A percentile compares a stretch with the other conserved stretches of the same genome.
Conservation (phyloP, 1,139 yeast species). For the Pichiaceae sp. region DNA sequence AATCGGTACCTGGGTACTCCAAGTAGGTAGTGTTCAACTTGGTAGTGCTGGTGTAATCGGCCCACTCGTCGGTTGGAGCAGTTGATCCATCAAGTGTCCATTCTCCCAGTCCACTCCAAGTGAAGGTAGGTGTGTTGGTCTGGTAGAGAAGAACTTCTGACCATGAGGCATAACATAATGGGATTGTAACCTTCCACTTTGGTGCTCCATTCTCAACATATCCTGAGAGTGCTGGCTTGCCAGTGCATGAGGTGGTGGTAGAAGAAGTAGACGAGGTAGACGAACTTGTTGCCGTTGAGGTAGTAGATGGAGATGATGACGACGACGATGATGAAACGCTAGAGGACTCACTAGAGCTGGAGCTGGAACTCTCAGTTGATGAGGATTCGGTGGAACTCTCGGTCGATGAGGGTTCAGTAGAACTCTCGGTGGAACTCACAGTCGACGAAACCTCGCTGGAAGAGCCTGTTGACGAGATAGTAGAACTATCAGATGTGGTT, state of each 20-base stretch:
- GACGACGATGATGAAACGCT: too few species aligned
- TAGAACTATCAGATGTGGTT: too few species aligned
- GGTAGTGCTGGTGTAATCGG: neutral
- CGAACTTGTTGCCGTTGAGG: neutral
- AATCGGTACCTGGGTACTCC: neutral
- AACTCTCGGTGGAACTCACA: too few species aligned
- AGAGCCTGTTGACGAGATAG: too few species aligned
- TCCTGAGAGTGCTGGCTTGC: neutral
- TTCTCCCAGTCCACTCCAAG: constrained; percentile 1
- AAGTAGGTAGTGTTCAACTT: neutral
- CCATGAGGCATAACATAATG: neutral
- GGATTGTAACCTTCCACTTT: neutral
- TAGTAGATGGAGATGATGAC: too few species aligned
- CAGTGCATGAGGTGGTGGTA: neutral
- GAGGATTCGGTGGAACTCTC: too few species aligned
- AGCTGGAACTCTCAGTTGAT: too few species aligned
- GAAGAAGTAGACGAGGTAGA: neutral
- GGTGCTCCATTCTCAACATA: neutral
- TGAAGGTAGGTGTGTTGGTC: neutral
- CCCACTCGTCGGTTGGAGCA: neutral
- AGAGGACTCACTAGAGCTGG: too few species aligned
- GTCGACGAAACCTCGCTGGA: too few species aligned
- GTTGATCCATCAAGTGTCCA: neutral
- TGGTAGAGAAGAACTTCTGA: neutral
- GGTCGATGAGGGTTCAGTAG: too few species aligned